Percentiles rank a stretch among this genome's conserved stretches.
These are phyloP conservation scores for Calonectria honghensis DNA, from an alignment of 2,329 filamentous ascomycete genomes.

Conservation along the genomic window DNA sequence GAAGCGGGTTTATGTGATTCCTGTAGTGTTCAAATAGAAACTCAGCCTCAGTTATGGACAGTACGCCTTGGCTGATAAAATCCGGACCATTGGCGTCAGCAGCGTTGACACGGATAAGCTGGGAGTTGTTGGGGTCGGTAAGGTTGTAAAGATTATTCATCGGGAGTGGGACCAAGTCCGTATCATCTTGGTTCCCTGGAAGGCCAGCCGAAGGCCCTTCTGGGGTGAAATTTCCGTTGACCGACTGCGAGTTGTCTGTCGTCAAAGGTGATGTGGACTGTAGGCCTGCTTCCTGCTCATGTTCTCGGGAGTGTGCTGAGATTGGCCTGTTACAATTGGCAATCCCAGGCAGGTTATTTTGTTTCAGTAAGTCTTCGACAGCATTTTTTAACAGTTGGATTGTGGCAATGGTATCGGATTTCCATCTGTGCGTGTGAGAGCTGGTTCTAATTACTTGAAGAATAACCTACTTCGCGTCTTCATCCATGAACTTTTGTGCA, in stretches of 20 bases:
- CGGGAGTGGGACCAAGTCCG: conserved; percentile 1
- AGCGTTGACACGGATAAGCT: background rate
- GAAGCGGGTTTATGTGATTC: conserved; percentile 5
- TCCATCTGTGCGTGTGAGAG: background rate
- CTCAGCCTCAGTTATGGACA: background rate
- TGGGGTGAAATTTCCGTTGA: conserved; percentile 1
- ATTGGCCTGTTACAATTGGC: background rate
- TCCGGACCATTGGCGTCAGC: conserved; percentile 5
- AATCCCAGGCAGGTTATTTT: background rate
- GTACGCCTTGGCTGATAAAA: conserved; percentile 11
- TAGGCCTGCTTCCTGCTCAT: background rate
- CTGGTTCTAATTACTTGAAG: no score
- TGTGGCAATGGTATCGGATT: background rate
- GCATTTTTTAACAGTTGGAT: background rate
- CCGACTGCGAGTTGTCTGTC: background rate
- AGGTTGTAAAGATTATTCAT: conserved; percentile 23
- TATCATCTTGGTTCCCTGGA: background rate
- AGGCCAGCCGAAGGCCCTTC: conserved; percentile 5
- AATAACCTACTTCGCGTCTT: background rate
- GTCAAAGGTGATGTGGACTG: conserved; percentile 3
- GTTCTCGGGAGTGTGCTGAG: background rate
- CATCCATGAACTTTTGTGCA: conserved; percentile 19
- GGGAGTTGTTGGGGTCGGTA: background rate
- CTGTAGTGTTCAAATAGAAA: conserved; percentile 4
- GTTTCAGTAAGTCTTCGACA: background rate